Conservation (phyloP, 371 early-diverging fungal genomes). For the Gilbertella persicaria region DNA sequence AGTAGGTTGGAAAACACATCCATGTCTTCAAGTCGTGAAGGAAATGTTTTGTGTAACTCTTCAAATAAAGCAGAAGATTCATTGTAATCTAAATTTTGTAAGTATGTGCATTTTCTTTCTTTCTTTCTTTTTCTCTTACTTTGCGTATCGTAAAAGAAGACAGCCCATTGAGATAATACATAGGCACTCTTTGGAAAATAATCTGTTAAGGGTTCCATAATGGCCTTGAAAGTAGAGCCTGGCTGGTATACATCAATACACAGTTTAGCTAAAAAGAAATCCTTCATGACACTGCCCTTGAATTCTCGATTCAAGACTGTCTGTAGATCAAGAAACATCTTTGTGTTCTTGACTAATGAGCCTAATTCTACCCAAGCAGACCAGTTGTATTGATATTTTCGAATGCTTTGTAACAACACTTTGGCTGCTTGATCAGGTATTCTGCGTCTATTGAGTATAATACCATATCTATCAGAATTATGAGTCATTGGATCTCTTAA, state of each 20-base stretch:
- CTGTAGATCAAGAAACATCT: slow-evolving; percentile 30
- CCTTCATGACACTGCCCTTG: slow-evolving; percentile 54
- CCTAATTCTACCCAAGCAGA: slow-evolving; percentile 87
- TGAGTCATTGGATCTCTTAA: background rate
- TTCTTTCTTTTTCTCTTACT: slow-evolving; percentile 16
- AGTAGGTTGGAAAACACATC: slow-evolving; percentile 92
- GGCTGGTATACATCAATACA: slow-evolving; percentile 43
- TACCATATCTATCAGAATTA: slow-evolving; percentile 48
- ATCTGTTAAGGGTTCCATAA: slow-evolving; percentile 31
- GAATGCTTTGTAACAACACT: slow-evolving; percentile 66
- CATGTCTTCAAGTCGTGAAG: slow-evolving; percentile 80
- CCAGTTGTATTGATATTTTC: slow-evolving; percentile 83
- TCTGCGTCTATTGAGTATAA: slow-evolving; percentile 51
- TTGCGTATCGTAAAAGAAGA: slow-evolving; percentile 43
- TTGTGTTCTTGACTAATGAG: slow-evolving; percentile 42
- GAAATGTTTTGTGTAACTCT: slow-evolving; percentile 65
- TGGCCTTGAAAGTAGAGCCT: slow-evolving; percentile 14
- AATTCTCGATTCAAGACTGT: slow-evolving; percentile 27
- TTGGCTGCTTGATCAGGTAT: slow-evolving; percentile 54
- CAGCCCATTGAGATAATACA: slow-evolving; percentile 63
- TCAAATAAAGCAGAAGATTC: slow-evolving; percentile 72
- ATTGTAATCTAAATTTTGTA: slow-evolving; percentile 58
- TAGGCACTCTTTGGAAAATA: slow-evolving; percentile 61
- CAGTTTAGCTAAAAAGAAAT: slow-evolving; percentile 61
- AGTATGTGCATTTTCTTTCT: background rate